phyloP scores from a whole-genome alignment of 1,284 basidiomycete species.

The Pseudozyma thailandica region DNA sequence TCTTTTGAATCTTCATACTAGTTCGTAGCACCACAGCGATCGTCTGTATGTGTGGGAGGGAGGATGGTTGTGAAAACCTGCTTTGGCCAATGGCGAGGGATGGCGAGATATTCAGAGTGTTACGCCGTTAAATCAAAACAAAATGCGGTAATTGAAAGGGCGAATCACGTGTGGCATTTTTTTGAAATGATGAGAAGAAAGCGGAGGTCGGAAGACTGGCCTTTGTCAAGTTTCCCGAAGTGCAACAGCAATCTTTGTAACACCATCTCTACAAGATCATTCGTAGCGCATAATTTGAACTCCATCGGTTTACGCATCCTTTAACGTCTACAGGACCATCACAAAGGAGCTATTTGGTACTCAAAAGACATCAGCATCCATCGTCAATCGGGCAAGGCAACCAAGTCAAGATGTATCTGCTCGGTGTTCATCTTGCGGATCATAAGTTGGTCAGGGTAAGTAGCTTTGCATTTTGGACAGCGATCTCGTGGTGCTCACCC shows the following conservation, averaged over 20 bases:
- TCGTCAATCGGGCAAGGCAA: background rate
- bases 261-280: too few species aligned
- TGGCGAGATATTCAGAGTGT: too few species aligned
- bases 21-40: too few species aligned
- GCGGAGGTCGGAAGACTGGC: constrained; percentile 1
- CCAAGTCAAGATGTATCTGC: constrained; percentile 60
- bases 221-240: background rate
- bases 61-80: too few species aligned
- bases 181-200: constrained; percentile 6
- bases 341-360: too few species aligned
- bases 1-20: constrained; percentile 1
- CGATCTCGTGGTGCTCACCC: too few species aligned
- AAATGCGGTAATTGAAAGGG: background rate
- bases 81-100: too few species aligned
- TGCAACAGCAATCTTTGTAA: background rate
- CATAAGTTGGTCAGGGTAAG: constrained; percentile 66
- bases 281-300: too few species aligned
- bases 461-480: constrained; percentile 7
- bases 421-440: constrained; percentile 65
- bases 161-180: background rate
- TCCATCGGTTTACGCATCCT: too few species aligned
- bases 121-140: background rate
- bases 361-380: background rate
- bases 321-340: too few species aligned
- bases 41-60: too few species aligned